phyloP scores from a whole-genome alignment of 1,284 basidiomycete genomes.

The Boletus sp. region DNA sequence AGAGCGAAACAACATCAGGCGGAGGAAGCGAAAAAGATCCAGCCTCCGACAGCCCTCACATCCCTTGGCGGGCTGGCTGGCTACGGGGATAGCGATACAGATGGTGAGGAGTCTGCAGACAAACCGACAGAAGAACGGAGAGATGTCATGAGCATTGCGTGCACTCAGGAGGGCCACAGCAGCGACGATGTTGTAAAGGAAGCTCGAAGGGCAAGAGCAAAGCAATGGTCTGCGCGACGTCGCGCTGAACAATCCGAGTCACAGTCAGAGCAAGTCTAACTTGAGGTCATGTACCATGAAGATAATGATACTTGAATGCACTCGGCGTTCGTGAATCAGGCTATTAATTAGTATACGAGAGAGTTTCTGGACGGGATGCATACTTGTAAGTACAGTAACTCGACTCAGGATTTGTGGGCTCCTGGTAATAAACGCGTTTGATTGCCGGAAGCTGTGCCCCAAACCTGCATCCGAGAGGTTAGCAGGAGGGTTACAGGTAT shows the following conservation, averaged over 20 bases:
- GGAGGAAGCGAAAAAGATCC: slow-evolving; percentile 15
- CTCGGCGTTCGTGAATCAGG: neutral
- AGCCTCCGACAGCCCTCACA: slow-evolving; percentile 2
- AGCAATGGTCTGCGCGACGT: slow-evolving; percentile 52
- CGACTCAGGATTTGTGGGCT: no score
- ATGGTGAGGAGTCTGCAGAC: slow-evolving; percentile 26
- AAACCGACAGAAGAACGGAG: slow-evolving; percentile 8
- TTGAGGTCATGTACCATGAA: neutral
- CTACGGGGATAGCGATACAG: slow-evolving; percentile 56
- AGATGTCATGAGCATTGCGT: neutral
- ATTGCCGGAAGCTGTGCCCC: no score
- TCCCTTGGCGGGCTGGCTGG: slow-evolving; percentile 50
- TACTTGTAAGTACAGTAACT: no score
- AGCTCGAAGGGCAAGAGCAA: slow-evolving; percentile 49
- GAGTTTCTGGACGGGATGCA: no score
- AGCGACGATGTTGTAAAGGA: slow-evolving; percentile 40
- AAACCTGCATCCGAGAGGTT: no score
- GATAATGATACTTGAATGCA: neutral
- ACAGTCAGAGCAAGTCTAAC: slow-evolving; percentile 5
- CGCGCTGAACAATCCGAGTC: slow-evolving; percentile 21
- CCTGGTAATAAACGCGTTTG: neutral
- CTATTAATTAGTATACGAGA: no score
- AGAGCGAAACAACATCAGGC: slow-evolving; percentile 33
- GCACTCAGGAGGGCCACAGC: neutral
- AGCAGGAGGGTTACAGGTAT: no score